phyloP scores from a whole-genome alignment of 2,329 filamentous ascomycete genomes.

The Aspergillus udagawae region DNA sequence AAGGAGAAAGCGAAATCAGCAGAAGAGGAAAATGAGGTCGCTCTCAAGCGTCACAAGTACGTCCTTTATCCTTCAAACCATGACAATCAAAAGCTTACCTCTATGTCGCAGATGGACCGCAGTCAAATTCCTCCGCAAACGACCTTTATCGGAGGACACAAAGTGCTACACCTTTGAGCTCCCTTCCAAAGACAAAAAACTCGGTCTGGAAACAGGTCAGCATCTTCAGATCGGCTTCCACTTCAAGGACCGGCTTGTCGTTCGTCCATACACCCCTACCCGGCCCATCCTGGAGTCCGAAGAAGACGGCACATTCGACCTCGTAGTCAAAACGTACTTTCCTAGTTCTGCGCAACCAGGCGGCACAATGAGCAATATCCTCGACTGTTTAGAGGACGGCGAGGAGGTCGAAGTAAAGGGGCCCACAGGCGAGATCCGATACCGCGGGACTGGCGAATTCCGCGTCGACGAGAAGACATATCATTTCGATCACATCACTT shows the following conservation, averaged over 20 bases:
- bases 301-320: constrained; percentile 45
- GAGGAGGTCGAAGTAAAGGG: constrained; percentile 52
- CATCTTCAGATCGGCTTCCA: constrained; percentile 54
- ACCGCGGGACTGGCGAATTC: constrained; percentile 47
- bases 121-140: constrained; percentile 41
- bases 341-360: constrained; percentile 47
- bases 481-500: constrained; percentile 43
- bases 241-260: constrained; percentile 48
- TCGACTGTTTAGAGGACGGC: constrained; percentile 47
- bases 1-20: constrained; percentile 37
- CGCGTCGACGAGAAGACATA: constrained; percentile 40
- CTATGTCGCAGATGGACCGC: constrained; percentile 41
- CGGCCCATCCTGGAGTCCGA: constrained; percentile 40
- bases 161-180: constrained; percentile 11
- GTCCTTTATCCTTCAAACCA: neutral
- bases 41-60: constrained; percentile 34
- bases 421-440: constrained; percentile 49
- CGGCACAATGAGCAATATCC: constrained; percentile 52
- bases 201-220: constrained; percentile 50
- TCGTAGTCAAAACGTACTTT: constrained; percentile 52
- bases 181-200: constrained; percentile 35
- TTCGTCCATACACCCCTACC: constrained; percentile 51
- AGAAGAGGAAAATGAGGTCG: constrained; percentile 32
- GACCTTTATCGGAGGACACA: constrained; percentile 40
- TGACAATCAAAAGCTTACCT: neutral